Conservation (phyloP, 768 basidiomycete genomes). For the Rhodotorula graminis region DNA sequence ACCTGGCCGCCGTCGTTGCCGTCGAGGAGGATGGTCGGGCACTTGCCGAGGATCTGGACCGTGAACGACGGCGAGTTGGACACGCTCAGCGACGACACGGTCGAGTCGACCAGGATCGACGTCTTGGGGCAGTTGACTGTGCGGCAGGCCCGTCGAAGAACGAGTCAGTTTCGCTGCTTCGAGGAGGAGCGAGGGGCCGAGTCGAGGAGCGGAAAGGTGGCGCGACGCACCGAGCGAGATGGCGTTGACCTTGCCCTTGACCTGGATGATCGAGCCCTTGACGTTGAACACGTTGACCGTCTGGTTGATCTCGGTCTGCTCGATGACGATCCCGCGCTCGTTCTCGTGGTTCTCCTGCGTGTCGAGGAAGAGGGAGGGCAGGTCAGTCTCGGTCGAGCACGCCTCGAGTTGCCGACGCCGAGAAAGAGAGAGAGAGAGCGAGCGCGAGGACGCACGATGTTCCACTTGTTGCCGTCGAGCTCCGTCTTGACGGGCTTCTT, state of each 20-base stretch:
- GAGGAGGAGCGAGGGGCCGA: background rate
- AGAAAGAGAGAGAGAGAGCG: background rate
- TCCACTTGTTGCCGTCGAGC: constrained; percentile 89
- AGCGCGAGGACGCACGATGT: constrained; percentile 76
- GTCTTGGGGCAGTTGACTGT: constrained; percentile 84
- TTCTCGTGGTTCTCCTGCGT: constrained; percentile 86
- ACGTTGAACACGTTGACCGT: constrained; percentile 84
- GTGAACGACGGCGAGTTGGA: constrained; percentile 90
- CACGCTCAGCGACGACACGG: constrained; percentile 82
- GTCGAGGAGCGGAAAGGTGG: background rate
- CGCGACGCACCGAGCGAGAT: constrained; percentile 68
- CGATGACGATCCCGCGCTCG: constrained; percentile 64
- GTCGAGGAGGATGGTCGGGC: constrained; percentile 89
- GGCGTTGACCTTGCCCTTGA: constrained; percentile 93
- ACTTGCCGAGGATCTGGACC: constrained; percentile 80
- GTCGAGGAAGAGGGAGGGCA: background rate
- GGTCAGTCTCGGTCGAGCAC: too few relatives aligned
- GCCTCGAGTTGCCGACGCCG: too few relatives aligned
- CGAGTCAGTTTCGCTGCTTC: too few relatives aligned
- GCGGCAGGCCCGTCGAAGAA: too few relatives aligned
- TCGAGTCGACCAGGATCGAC: constrained; percentile 79
- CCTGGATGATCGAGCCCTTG: constrained; percentile 72
- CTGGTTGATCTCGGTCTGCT: constrained; percentile 71
- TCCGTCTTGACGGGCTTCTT: constrained; percentile 89
- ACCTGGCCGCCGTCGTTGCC: constrained; percentile 92